phyloP scores from a whole-genome alignment of 768 basidiomycete species.

The Collybiopsis luxurians region DNA sequence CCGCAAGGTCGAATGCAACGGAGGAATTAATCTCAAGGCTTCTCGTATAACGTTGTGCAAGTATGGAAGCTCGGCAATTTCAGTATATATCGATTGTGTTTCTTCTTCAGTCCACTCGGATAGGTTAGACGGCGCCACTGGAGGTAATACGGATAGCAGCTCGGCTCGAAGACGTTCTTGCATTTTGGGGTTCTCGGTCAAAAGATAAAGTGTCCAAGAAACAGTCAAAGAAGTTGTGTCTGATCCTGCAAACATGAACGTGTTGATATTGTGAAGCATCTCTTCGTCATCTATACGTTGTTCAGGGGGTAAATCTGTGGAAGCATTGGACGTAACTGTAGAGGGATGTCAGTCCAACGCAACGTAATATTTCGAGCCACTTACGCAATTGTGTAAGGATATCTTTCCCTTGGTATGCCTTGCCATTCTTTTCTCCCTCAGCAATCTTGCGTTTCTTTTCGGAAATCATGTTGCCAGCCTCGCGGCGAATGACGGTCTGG shows the following conservation, averaged over 20 bases:
- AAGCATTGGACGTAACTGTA: constrained; percentile 80
- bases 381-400: constrained; percentile 72
- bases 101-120: constrained; percentile 60
- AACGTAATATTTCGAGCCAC: constrained; percentile 25
- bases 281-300: constrained; percentile 86
- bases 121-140: constrained; percentile 28
- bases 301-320: constrained; percentile 63
- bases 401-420: constrained; percentile 63
- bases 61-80: constrained; percentile 60
- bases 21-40: constrained; percentile 73
- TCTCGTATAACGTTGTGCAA: constrained; percentile 79
- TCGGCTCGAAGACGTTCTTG: constrained; percentile 76
- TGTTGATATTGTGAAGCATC: constrained; percentile 82
- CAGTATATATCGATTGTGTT: constrained; percentile 54
- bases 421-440: constrained; percentile 54
- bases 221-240: constrained; percentile 82
- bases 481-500: constrained; percentile 59
- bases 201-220: constrained; percentile 79
- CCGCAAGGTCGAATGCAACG: constrained; percentile 78
- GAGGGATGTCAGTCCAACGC: not conserved
- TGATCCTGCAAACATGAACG: constrained; percentile 89
- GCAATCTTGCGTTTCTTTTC: constrained; percentile 74
- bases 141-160: constrained; percentile 44
- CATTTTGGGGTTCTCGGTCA: constrained; percentile 62
- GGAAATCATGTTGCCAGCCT: constrained; percentile 73